These are phyloP conservation scores for Monosporozyma siamensis DNA, from an alignment of 805 yeast species.

Conservation along the genomic window DNA sequence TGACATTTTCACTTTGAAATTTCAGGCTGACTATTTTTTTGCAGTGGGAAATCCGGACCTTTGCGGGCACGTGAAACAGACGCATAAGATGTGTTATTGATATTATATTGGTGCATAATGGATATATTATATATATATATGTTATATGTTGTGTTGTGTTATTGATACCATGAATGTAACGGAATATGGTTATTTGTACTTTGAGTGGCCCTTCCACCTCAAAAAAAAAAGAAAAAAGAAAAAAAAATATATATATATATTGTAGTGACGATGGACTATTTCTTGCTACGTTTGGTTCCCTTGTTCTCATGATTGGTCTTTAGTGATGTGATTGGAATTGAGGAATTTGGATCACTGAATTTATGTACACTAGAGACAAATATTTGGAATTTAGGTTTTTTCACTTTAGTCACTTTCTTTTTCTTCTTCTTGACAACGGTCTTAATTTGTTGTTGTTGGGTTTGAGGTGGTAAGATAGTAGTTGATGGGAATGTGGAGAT, in stretches of 20 bases:
- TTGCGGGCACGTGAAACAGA: too few species aligned
- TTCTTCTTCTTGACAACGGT: slow-evolving; percentile 5
- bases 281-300: background rate
- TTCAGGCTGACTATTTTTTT: too few species aligned
- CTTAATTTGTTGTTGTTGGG: background rate
- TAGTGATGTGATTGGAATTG: background rate
- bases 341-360: slow-evolving; percentile 17
- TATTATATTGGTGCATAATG: too few species aligned
- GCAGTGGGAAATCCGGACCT: too few species aligned
- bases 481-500: slow-evolving; percentile 3
- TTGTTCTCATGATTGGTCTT: slow-evolving; percentile 6
- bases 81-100: too few species aligned
- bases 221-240: too few species aligned
- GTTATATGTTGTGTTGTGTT: too few species aligned
- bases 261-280: background rate
- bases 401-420: slow-evolving; percentile 16
- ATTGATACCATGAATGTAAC: too few species aligned
- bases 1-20: background rate
- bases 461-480: slow-evolving; percentile 1
- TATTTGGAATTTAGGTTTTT: slow-evolving; percentile 29
- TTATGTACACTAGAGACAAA: slow-evolving; percentile 29
- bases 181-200: too few species aligned
- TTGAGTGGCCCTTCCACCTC: too few species aligned
- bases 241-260: background rate
- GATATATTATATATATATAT: too few species aligned